Evolutionary conservation across 2,329 filamentous ascomycete genomes (phyloP), one percentile per base, ranked within the genome.

Genomic region (Gremmenia infestans): DNA sequence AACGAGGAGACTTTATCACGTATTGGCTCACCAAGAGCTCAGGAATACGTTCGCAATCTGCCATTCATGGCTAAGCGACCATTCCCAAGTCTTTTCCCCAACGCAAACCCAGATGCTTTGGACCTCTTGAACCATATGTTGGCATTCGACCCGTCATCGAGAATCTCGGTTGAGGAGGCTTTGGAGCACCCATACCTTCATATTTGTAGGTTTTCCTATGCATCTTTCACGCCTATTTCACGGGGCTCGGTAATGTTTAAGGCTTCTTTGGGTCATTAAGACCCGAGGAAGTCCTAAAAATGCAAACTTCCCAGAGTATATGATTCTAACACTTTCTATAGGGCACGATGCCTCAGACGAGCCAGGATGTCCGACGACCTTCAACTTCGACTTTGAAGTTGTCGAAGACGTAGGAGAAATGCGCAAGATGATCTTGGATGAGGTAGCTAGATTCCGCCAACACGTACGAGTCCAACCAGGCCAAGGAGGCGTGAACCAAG

Each of bases 341-440:
- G 45, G 94, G 94, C 94, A 99, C 77, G 94, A 99, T 67, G 89
- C 92, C 52, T 92, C 89, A 4, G 94, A 99, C 74, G 94, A 99
- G 78, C 94, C 94, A 19, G 83, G 87, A 62, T 97, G 93, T 77
- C 92, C 92, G 0, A 89, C 88, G 15, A 92, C 91, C 17, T 99
- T 99, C 75, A 92, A 99, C 78, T 99, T 99, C 77, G 88, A 93
- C 72, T 99, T 99, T 69, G 94, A 99, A 73, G 86, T 96, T n/a
- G 85, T 97, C 40, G 93, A 99, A 52, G 94, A 97, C 46, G 91
- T 99, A 19, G 81, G 80, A 22, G 89, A 97, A 65, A 97, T 99
- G 92, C 89, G 94, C 71, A 86, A 87, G 74, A 95, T 97, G 90
- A 99, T 99, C 63, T 79, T 97, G 57, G 88, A 93, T n/a, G 94